Percentiles rank a stretch among this genome's conserved stretches.
Conservation (phyloP, 179 eudicot species). For the Gypsophila paniculata region DNA sequence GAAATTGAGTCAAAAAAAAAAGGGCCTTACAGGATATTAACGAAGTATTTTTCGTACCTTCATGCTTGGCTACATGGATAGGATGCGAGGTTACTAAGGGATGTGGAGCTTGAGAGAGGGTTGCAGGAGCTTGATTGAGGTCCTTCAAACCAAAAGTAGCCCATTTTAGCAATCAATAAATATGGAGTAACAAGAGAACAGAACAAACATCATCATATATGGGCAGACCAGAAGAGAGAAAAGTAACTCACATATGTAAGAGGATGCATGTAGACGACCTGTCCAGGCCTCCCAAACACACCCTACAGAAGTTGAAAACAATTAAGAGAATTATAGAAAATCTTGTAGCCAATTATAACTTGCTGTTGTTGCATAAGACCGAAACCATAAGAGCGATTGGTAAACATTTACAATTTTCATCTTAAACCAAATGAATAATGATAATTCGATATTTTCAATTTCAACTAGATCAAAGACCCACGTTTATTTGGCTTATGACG, state of each 20-base stretch:
- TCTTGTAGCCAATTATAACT: background rate
- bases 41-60: conserved; percentile 33
- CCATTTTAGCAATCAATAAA: conserved; percentile 17
- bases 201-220: background rate
- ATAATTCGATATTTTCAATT: too few species aligned
- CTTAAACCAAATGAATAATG: background rate
- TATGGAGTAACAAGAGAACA: background rate
- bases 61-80: conserved; percentile 48
- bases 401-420: background rate
- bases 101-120: conserved; percentile 51
- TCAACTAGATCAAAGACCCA: background rate
- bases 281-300: conserved; percentile 65
- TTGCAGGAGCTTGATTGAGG: conserved; percentile 50
- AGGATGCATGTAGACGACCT: conserved; percentile 67
- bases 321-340: conserved; percentile 14
- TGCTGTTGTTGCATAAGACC: background rate
- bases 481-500: background rate
- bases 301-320: conserved; percentile 42
- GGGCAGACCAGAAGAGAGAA: background rate
- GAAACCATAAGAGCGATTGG: background rate
- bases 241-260: conserved; percentile 57
- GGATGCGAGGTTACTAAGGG: conserved; percentile 48
- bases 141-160: conserved; percentile 40
- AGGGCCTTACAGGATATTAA: too few species aligned
- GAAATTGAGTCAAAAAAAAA: too few species aligned